These are phyloP conservation scores for Hanseniaspora guilliermondii DNA, from an alignment of 805 yeast genomes.

Conservation along the genomic window DNA sequence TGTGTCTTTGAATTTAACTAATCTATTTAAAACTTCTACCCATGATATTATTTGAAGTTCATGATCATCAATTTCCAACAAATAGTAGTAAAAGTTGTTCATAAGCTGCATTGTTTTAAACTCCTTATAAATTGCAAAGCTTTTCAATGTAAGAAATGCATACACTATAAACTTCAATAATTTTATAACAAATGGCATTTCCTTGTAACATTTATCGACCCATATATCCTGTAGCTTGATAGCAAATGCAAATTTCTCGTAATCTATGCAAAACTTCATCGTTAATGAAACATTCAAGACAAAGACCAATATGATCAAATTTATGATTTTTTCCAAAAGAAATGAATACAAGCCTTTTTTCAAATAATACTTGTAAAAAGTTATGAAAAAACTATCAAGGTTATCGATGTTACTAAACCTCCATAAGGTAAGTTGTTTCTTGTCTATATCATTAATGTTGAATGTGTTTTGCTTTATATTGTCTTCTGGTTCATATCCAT, in stretches of 20 bases:
- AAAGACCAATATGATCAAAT: slow-evolving; percentile 63
- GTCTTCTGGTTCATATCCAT: neutral
- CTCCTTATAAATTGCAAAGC: slow-evolving; percentile 48
- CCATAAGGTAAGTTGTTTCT: slow-evolving; percentile 76
- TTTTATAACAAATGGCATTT: slow-evolving; percentile 43
- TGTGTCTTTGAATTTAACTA: slow-evolving; percentile 64
- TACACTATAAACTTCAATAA: slow-evolving; percentile 52
- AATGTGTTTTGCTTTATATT: slow-evolving; percentile 19
- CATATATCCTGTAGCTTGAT: slow-evolving; percentile 28
- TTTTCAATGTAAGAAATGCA: slow-evolving; percentile 39
- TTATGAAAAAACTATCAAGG: slow-evolving; percentile 72
- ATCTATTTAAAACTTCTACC: slow-evolving; percentile 68
- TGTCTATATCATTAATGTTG: slow-evolving; percentile 35
- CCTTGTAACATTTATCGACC: slow-evolving; percentile 29
- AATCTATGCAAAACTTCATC: slow-evolving; percentile 71
- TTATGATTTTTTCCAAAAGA: slow-evolving; percentile 50
- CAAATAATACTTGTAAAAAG: slow-evolving; percentile 69
- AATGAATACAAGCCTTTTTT: slow-evolving; percentile 80
- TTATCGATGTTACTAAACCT: slow-evolving; percentile 94
- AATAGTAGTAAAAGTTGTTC: slow-evolving; percentile 58
- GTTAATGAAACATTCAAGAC: slow-evolving; percentile 69
- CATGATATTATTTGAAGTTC: slow-evolving; percentile 90
- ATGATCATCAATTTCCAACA: slow-evolving; percentile 59
- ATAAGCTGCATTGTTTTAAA: slow-evolving; percentile 60
- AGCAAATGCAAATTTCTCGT: slow-evolving; percentile 31